Conservation (phyloP, 208 protist species). For the Acanthamoeba triangularis region DNA sequence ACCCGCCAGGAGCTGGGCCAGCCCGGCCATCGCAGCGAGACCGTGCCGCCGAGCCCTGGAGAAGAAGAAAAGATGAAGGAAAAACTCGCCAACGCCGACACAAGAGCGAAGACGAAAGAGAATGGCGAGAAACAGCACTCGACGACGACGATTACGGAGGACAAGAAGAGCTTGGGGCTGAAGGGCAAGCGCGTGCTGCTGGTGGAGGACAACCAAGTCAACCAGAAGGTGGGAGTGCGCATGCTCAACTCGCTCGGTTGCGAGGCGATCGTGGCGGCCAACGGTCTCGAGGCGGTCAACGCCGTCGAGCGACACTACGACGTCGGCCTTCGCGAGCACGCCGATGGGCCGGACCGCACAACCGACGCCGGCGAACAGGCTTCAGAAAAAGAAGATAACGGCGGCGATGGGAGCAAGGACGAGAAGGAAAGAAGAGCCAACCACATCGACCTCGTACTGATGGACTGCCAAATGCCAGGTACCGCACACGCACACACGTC, state of each 20-base stretch:
- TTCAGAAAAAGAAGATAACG: background rate
- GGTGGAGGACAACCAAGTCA: slow-evolving; percentile 73
- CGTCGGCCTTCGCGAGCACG: background rate
- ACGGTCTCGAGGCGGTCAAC: slow-evolving; percentile 47
- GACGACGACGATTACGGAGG: background rate
- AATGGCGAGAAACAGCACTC: background rate
- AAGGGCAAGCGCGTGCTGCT: slow-evolving; percentile 40
- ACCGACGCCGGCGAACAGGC: background rate
- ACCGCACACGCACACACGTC: background rate
- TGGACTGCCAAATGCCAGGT: slow-evolving; percentile 69
- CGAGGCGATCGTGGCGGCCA: slow-evolving; percentile 31
- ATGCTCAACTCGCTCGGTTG: slow-evolving; percentile 62
- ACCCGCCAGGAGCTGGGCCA: background rate
- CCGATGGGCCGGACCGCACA: background rate
- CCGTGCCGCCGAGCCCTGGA: background rate
- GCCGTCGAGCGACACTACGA: slow-evolving; percentile 20
- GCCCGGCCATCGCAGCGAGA: background rate
- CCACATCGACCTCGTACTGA: slow-evolving; percentile 66
- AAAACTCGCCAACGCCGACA: background rate
- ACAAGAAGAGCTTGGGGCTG: background rate
- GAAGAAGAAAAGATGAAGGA: background rate
- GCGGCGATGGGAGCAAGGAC: background rate
- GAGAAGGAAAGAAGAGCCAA: background rate
- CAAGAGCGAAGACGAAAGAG: background rate
- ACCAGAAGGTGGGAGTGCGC: slow-evolving; percentile 50